Conservation (phyloP, 2,329 filamentous ascomycete species). For the Rutstroemia sp. region DNA sequence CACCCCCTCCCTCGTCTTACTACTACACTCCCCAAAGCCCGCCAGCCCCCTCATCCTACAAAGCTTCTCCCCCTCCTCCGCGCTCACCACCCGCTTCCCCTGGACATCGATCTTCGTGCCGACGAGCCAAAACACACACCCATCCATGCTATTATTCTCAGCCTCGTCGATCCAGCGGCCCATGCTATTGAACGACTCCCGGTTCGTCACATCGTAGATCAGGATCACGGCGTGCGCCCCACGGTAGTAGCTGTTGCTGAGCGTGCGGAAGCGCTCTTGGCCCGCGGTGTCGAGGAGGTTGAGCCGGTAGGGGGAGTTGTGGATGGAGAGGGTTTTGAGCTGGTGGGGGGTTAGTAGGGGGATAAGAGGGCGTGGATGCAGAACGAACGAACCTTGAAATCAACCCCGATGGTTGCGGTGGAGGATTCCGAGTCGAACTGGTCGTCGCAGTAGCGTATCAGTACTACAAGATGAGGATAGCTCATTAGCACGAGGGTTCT, state of each 20-base stretch:
- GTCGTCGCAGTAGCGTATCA: conserved; percentile 49
- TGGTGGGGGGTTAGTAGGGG: conserved; percentile 18
- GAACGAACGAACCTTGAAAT: conserved; percentile 42
- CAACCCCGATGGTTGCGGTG: conserved; percentile 49
- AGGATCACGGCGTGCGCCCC: conserved; percentile 93
- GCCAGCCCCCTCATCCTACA: conserved; percentile 33
- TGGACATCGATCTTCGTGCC: conserved; percentile 43
- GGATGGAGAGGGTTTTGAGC: conserved; percentile 46
- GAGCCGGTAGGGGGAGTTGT: conserved; percentile 43
- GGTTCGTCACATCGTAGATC: conserved; percentile 80
- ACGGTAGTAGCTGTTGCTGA: conserved; percentile 91
- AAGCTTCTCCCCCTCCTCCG: conserved; percentile 40
- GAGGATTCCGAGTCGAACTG: conserved; percentile 48
- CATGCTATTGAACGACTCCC: conserved; percentile 44
- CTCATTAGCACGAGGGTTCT: conserved; percentile 1
- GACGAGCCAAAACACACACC: conserved; percentile 43
- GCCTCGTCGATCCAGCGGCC: conserved; percentile 48
- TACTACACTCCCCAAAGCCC: conserved; percentile 46
- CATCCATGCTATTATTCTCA: conserved; percentile 40
- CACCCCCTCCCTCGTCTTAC: conserved; percentile 46
- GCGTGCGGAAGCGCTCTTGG: conserved; percentile 91
- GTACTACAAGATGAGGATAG: conserved; percentile 31
- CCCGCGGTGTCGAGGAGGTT: conserved; percentile 77
- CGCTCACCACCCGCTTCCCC: conserved; percentile 36
- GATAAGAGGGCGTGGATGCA: neutral